Evolutionary conservation across 179 eudicot species (phyloP).

Genomic region (Spergularia azorica): DNA sequence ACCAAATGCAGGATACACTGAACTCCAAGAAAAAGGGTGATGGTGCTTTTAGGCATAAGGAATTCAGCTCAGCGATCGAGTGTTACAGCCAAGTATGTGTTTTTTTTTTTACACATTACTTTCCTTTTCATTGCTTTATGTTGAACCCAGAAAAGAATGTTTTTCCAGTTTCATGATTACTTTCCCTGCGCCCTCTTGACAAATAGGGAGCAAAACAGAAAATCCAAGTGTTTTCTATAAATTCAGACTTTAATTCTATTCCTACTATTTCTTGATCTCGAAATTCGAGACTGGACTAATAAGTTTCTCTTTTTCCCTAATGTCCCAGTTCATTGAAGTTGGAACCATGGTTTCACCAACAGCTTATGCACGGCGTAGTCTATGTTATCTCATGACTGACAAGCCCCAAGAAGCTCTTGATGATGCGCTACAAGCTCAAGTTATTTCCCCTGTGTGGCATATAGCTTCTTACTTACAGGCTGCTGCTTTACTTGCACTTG

Average conservation of each 20-base stretch:
- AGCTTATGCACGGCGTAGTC: conserved; percentile 68
- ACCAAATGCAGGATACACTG: conserved; percentile 52
- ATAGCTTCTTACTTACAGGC: conserved; percentile 72
- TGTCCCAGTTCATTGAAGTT: conserved; percentile 59
- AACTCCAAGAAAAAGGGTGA: conserved; percentile 55
- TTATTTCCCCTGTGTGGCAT: conserved; percentile 69
- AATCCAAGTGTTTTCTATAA: neutral
- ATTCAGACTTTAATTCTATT: neutral
- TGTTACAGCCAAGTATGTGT: conserved; percentile 43
- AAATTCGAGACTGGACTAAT: conserved; percentile 15
- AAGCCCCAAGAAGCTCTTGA: conserved; percentile 67
- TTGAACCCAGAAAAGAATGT: neutral
- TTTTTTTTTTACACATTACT: neutral
- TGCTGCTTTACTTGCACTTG: conserved; percentile 55
- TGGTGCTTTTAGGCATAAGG: conserved; percentile 48
- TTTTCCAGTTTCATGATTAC: neutral
- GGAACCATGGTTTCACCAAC: conserved; percentile 85
- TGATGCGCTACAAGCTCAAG: conserved; percentile 71
- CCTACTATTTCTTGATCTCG: neutral
- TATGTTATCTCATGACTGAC: conserved; percentile 64
- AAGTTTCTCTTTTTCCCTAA: conserved; percentile 2
- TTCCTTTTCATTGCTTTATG: neutral
- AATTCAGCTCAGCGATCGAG: conserved; percentile 41
- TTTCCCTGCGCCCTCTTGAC: neutral
- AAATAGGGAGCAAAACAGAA: no score